Conservation (phyloP, 176 grass and related monocot genomes). For the sorghum (Sorghum bicolor) region DNA sequence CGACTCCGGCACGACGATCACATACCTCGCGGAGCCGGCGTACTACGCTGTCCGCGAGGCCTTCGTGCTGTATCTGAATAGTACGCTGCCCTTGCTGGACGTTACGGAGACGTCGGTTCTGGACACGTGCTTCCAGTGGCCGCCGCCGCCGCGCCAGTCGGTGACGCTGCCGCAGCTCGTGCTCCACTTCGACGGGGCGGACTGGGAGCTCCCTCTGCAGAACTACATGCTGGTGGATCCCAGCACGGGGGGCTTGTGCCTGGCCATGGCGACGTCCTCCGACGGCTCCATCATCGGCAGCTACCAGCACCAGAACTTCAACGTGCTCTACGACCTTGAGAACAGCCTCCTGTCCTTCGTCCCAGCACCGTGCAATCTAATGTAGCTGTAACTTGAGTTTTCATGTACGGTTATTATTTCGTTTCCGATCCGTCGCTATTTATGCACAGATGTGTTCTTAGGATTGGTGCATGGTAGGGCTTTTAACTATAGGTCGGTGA, state of each 20-base stretch:
- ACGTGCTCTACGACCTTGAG: constrained; percentile 55
- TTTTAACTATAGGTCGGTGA: not conserved
- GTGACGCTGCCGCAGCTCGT: constrained; percentile 36
- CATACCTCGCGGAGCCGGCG: constrained; percentile 37
- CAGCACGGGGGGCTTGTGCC: constrained; percentile 33
- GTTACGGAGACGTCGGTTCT: constrained; percentile 6
- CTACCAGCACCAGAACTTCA: constrained; percentile 55
- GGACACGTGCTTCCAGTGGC: constrained; percentile 56
- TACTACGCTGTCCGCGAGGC: constrained; percentile 25
- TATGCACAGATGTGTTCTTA: not conserved
- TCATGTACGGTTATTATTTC: not conserved
- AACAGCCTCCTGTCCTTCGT: constrained; percentile 52
- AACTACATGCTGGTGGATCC: constrained; percentile 45
- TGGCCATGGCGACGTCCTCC: constrained; percentile 36
- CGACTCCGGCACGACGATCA: constrained; percentile 47
- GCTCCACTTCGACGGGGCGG: constrained; percentile 45
- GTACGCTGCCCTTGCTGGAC: constrained; percentile 23
- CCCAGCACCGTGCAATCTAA: constrained; percentile 38
- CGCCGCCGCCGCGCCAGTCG: constrained; percentile 16
- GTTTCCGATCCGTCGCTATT: not conserved
- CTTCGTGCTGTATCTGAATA: constrained; percentile 28
- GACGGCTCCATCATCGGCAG: constrained; percentile 50
- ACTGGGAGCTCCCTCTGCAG: constrained; percentile 41
- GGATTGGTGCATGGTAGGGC: not conserved
- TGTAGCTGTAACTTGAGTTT: not conserved